phyloP scores from a whole-genome alignment of 2,329 filamentous ascomycete species.

The Pseudocercospora fuligena region DNA sequence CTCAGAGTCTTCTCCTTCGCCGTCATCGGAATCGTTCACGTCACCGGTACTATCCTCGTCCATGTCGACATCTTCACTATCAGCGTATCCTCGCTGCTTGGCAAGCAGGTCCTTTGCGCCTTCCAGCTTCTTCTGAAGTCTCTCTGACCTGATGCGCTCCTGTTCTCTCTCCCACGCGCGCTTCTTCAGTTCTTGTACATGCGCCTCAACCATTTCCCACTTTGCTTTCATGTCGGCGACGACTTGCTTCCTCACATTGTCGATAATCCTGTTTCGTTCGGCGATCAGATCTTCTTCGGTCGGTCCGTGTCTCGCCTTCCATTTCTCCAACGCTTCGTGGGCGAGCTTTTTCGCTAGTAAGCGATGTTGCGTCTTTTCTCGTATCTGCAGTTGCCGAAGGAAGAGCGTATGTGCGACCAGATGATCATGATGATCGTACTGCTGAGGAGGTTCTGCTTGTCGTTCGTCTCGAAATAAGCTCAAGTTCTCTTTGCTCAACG shows the following conservation, averaged over 20 bases:
- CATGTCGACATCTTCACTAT: slow-evolving; percentile 38
- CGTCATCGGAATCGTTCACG: slow-evolving; percentile 41
- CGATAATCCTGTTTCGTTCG: slow-evolving; percentile 71
- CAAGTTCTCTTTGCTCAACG: slow-evolving; percentile 70
- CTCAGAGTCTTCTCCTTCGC: slow-evolving; percentile 32
- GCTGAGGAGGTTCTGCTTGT: slow-evolving; percentile 72
- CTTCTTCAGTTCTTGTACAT: slow-evolving; percentile 62
- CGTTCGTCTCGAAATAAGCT: slow-evolving; percentile 45
- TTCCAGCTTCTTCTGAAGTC: slow-evolving; percentile 62
- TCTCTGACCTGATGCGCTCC: slow-evolving; percentile 72
- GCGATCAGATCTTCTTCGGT: slow-evolving; percentile 79
- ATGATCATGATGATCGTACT: slow-evolving; percentile 89
- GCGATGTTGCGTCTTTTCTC: slow-evolving; percentile 78
- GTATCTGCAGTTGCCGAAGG: slow-evolving; percentile 78
- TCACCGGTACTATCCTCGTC: slow-evolving; percentile 28
- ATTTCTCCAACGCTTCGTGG: slow-evolving; percentile 76
- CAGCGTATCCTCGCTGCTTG: slow-evolving; percentile 38
- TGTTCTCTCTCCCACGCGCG: slow-evolving; percentile 66
- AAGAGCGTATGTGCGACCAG: slow-evolving; percentile 77
- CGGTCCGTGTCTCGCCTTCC: slow-evolving; percentile 74
- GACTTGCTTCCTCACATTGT: slow-evolving; percentile 72
- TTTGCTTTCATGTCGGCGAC: slow-evolving; percentile 66
- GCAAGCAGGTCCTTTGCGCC: slow-evolving; percentile 39
- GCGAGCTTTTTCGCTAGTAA: slow-evolving; percentile 79
- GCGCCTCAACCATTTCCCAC: slow-evolving; percentile 63